phyloP scores from a whole-genome alignment of 2,329 filamentous ascomycete species.

The Aulographum hederae region DNA sequence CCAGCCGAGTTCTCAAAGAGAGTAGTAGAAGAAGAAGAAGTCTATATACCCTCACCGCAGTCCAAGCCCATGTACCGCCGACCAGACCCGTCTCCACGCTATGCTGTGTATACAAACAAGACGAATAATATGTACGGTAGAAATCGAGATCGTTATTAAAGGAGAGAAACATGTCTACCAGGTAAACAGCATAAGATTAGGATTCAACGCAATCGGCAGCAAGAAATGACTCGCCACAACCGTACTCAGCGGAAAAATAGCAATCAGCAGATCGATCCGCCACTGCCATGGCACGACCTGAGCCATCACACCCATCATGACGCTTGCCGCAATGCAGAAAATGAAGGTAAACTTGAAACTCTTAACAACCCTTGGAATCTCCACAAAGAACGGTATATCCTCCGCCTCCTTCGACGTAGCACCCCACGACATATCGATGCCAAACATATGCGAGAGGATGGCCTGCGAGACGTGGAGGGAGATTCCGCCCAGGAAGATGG shows the following conservation, averaged over 20 bases:
- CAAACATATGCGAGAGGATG: constrained; percentile 20
- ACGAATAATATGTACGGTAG: too few relatives aligned
- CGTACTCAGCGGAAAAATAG: constrained; percentile 38
- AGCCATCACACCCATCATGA: constrained; percentile 30
- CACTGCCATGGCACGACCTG: constrained; percentile 31
- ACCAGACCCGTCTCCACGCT: too few relatives aligned
- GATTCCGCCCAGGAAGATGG: constrained; percentile 22
- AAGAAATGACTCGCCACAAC: constrained; percentile 37
- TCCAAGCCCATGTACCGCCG: too few relatives aligned
- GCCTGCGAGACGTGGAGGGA: constrained; percentile 21
- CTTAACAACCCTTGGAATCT: constrained; percentile 35
- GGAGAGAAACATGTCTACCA: too few relatives aligned
- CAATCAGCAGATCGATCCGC: constrained; percentile 38
- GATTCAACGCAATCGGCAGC: too few relatives aligned
- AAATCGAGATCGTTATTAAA: too few relatives aligned
- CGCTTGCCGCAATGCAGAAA: constrained; percentile 27
- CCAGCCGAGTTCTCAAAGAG: too few relatives aligned
- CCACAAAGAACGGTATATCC: constrained; percentile 36
- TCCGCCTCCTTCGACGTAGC: constrained; percentile 42
- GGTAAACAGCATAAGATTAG: too few relatives aligned
- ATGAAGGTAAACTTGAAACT: constrained; percentile 37
- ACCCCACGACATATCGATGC: constrained; percentile 28
- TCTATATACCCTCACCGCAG: too few relatives aligned
- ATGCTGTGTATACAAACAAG: too few relatives aligned
- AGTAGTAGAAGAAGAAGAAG: too few relatives aligned